A percentile compares a stretch with the other conserved stretches of the same genome.
Evolutionary conservation across 345 rosid species (phyloP).

Genomic region (Stellera chamaejasme): DNA sequence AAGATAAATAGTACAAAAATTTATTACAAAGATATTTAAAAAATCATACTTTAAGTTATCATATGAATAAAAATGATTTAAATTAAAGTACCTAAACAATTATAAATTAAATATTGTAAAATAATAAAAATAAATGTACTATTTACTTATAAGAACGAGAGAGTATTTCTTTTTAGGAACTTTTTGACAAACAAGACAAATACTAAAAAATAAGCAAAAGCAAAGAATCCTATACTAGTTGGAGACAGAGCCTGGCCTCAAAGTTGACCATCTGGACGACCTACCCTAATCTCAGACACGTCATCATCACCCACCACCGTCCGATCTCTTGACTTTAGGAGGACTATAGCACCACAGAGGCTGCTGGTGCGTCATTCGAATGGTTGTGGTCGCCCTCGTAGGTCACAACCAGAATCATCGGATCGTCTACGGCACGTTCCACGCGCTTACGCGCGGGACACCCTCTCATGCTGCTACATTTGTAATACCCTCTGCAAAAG

Average conservation of each 20-base stretch:
- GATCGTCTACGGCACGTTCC: constrained; percentile 74
- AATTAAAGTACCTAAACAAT: too few relatives aligned
- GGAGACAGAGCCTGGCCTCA: constrained; percentile 13
- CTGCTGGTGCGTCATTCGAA: constrained; percentile 17
- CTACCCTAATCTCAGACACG: background rate
- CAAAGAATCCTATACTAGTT: constrained; percentile 28
- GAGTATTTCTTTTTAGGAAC: background rate
- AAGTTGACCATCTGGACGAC: constrained; percentile 19
- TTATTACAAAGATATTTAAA: too few relatives aligned
- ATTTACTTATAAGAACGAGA: too few relatives aligned
- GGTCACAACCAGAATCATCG: constrained; percentile 72
- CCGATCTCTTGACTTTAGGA: constrained; percentile 26
- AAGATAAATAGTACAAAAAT: too few relatives aligned
- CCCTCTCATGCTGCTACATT: constrained; percentile 80
- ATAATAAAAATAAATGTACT: too few relatives aligned
- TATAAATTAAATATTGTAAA: too few relatives aligned
- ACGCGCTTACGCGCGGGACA: constrained; percentile 96
- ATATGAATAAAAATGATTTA: too few relatives aligned
- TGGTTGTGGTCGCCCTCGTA: constrained; percentile 90
- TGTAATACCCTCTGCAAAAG: constrained; percentile 71
- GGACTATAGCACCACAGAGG: constrained; percentile 49
- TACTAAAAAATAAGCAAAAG: constrained; percentile 16
- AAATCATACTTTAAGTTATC: too few relatives aligned
- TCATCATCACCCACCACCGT: constrained; percentile 2
- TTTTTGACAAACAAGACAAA: constrained; percentile 3